Base-by-base conservation (phyloP, 2,329 filamentous ascomycete species). In the Dactylonectria macrodidyma region DNA sequence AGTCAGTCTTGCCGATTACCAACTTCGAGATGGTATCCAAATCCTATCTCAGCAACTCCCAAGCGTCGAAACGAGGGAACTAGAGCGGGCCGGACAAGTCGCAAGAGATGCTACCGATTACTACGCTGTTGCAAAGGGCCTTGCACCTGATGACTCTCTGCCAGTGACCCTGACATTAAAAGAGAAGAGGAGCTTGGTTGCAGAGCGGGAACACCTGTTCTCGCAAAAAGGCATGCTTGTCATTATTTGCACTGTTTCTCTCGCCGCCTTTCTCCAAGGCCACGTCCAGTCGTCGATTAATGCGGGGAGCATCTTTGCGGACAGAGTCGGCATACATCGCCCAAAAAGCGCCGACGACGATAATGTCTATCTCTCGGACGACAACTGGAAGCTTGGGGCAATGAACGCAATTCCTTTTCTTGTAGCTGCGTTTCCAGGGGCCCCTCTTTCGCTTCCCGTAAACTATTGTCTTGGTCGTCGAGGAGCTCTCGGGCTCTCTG, bases 261-360 rank as follows among this genome's bases (percentile, higher is more conserved):
- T 84, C 0, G 81, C 82, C 1, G 83, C 82, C 0, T 83, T 84
- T 38, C 74, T 84, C 0, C 82, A 84, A 60, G 83, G 83, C 11
- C 81, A 81, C 24, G 82, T 84, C 2, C 82, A 84, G 66, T 80
- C 79, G 0, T 83, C 80, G 14, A 78, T 84, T 64, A 83, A 83
- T 63, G 80, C 79, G 9, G 80, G 80, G 3, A 80, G 78, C 2
- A 62, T 83, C 0, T 83, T 67, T 34, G 68, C 67, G 1, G 66
- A 75, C 48, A 67, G 63, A 1, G 44, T 74, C 4, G 65, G 59
- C 16, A 65, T 74, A 5, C 16, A 48, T 12, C 66, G 36, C 6
- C 44, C 46, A 7, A 7, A 30, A 5, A 7, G 26, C 26, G 26
- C 26, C 26, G 26, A 30, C 26, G 26, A 30, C 26, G 7, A 30